phyloP scores from a whole-genome alignment of 345 rosid species.

The Nasturtium officinale region DNA sequence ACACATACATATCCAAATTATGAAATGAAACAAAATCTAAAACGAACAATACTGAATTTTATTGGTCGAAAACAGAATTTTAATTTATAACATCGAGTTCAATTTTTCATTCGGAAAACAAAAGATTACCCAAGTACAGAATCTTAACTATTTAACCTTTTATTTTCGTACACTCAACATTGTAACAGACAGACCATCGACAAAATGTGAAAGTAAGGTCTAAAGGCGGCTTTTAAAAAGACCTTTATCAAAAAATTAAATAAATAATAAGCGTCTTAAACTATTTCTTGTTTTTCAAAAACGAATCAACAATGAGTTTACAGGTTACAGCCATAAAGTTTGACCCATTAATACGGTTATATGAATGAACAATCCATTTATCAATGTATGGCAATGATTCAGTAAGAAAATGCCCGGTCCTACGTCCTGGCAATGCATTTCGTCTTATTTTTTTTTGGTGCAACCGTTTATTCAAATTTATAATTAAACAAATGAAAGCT shows the following conservation, averaged over 20 bases:
- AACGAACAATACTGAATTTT: not conserved
- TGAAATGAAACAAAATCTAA: not conserved
- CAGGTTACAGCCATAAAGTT: constrained; percentile 41
- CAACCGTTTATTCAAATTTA: constrained; percentile 6
- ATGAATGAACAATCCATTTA: constrained; percentile 25
- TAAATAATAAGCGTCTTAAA: constrained; percentile 2
- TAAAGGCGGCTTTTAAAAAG: not conserved
- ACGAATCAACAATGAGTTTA: constrained; percentile 33
- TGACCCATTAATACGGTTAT: constrained; percentile 26
- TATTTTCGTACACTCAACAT: not conserved
- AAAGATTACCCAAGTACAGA: not conserved
- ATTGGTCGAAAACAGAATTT: not conserved
- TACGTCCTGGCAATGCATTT: constrained; percentile 13
- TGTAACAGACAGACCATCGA: not conserved
- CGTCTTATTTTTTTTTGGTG: not conserved
- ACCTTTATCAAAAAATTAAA: not conserved
- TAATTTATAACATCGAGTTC: not conserved
- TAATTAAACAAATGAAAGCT: constrained; percentile 24
- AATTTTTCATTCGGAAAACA: not conserved
- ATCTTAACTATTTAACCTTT: not conserved
- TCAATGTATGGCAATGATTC: constrained; percentile 12
- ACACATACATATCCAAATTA: not conserved
- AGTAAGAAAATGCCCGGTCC: constrained; percentile 17
- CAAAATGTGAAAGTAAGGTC: not conserved
- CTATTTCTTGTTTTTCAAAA: not conserved